Percentiles rank a stretch among this genome's conserved stretches.
Conservation (phyloP, 345 rosid species). For the Sapria himalayana region DNA sequence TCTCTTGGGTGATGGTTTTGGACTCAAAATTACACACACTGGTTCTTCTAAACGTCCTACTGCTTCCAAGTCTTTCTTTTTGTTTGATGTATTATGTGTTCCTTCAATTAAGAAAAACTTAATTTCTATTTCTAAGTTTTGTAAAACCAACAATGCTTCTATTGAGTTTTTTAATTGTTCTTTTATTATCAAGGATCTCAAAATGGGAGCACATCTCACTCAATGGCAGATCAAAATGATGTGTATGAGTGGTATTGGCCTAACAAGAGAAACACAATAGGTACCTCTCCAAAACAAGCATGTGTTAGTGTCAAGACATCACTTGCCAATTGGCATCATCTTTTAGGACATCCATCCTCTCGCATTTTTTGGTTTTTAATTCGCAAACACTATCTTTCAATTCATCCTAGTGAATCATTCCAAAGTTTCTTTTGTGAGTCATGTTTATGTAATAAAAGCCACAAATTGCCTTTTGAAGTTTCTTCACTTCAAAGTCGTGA, state of each 20-base stretch:
- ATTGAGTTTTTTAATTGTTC: neutral
- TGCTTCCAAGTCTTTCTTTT: neutral
- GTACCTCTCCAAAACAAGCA: neutral
- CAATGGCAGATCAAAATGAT: neutral
- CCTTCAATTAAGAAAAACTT: neutral
- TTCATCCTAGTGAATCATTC: neutral
- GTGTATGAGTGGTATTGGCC: no score
- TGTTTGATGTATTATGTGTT: neutral
- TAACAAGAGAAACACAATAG: neutral
- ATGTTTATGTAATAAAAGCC: neutral
- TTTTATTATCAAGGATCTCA: neutral
- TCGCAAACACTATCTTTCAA: neutral
- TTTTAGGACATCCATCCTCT: neutral
- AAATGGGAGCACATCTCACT: neutral
- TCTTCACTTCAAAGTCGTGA: neutral
- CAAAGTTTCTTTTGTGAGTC: neutral
- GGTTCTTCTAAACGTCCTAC: neutral
- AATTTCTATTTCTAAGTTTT: neutral
- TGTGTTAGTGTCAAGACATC: neutral
- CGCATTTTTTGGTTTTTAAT: neutral
- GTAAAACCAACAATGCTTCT: neutral
- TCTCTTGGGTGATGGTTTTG: neutral
- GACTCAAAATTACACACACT: neutral
- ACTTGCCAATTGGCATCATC: neutral
- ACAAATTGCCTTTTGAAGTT: neutral